Base-by-base conservation (phyloP, 2,329 filamentous ascomycete species). In the Botrytis deweyae region DNA sequence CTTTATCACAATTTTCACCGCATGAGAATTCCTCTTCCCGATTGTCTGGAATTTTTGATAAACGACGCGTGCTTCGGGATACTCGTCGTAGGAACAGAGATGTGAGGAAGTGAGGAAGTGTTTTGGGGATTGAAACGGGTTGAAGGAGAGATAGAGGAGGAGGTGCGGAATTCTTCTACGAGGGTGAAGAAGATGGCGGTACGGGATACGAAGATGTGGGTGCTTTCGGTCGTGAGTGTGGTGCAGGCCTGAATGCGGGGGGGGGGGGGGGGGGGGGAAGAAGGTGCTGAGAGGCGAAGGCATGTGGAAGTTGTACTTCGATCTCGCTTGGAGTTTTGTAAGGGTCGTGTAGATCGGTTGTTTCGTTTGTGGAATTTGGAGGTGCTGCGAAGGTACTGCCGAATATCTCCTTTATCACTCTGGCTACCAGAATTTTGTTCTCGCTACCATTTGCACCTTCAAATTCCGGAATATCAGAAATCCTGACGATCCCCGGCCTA, bases 1-100 rank as follows among this genome's bases (percentile, higher is more conserved):
- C 0, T 9, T 0, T n/a, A 58, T 29, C 14, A 58, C 2, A 29
- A 8, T 29, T 5, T 29, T 4, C 1, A 58, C 5, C 6, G 6
- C 25, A 29, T 58, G 52, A 16, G 6, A 58, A 16, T 7, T 52
- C 1, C 25, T 16, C 3, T 4, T n/a, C 0, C 0, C 4, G 5
- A 18, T 55, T 4, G 12, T 29, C 52, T 29, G 52, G n/a, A 16
- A 29, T 16, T 16, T 16, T 55, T 12, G 12, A 16, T 29, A 16
- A 8, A 6, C 52, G 8, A 3, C 25, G 1, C 25, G 22, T 52
- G 22, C 2, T 52, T 12, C 25, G 49, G 10, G 4, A 25, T 52
- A n/a, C 49, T 25, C 46, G 22, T 49, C 22, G 22, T 25, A n/a
- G 49, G 22, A 14, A 25, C 10, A n/a, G 49, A n/a, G 22, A 6